A percentile compares a stretch with the other conserved stretches of the same genome.
Conservation (phyloP, 225 moss, liverwort and hornwort genomes). For the Neckera pumila region DNA sequence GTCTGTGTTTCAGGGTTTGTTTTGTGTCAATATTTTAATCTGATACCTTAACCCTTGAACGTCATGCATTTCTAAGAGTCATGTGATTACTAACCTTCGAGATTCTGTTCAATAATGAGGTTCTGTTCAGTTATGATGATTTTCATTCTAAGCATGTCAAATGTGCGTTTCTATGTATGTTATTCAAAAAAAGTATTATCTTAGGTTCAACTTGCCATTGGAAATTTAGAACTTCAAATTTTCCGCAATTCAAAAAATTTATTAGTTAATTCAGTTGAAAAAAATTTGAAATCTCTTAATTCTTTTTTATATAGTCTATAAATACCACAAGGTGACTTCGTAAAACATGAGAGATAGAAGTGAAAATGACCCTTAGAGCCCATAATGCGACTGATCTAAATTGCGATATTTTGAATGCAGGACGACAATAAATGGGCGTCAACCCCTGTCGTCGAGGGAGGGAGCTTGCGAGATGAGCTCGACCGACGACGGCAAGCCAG, state of each 20-base stretch:
- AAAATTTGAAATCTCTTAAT: background rate
- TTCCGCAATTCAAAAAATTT: background rate
- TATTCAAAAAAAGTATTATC: background rate
- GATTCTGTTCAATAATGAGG: no score
- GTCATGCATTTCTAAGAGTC: background rate
- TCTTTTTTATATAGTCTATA: background rate
- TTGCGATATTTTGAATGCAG: background rate
- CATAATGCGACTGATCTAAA: background rate
- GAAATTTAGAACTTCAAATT: background rate
- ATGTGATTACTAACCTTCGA: no score
- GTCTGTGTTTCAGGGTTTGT: background rate
- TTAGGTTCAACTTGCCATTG: background rate
- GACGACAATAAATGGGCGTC: constrained; percentile 15
- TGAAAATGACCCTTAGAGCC: background rate
- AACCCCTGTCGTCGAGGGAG: constrained; percentile 20
- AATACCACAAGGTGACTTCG: background rate
- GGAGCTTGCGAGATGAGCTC: constrained; percentile 76
- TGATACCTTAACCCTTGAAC: background rate
- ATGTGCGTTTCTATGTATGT: background rate
- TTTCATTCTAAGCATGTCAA: background rate
- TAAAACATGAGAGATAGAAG: background rate
- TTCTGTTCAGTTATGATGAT: background rate
- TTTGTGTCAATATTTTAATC: background rate
- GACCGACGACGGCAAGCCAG: constrained; percentile 55
- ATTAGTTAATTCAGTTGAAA: background rate